These are phyloP conservation scores for Melanogaster broomeanus DNA, from an alignment of 768 basidiomycete species.

Conservation along the genomic window DNA sequence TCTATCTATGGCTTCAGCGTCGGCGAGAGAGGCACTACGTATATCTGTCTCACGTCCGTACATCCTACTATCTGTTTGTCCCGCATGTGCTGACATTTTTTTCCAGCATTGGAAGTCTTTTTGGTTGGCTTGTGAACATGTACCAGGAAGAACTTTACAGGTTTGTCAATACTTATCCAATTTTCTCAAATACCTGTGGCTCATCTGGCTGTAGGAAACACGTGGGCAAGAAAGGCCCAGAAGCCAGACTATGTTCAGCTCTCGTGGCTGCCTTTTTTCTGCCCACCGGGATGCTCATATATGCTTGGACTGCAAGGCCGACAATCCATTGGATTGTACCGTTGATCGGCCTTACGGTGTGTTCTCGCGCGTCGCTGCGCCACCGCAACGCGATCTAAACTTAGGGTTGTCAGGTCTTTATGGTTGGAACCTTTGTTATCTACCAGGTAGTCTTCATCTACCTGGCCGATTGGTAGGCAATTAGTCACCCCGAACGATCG, in stretches of 20 bases:
- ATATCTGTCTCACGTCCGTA: slow-evolving; percentile 55
- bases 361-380: not conserved
- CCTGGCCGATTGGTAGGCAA: slow-evolving; percentile 59
- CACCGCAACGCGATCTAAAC: not conserved
- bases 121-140: slow-evolving; percentile 48
- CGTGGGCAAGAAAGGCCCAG: slow-evolving; percentile 38
- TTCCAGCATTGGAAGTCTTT: slow-evolving; percentile 52
- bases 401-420: slow-evolving; percentile 41
- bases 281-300: slow-evolving; percentile 69
- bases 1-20: slow-evolving; percentile 59
- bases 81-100: not conserved
- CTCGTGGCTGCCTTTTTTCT: slow-evolving; percentile 56
- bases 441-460: slow-evolving; percentile 63
- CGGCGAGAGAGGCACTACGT: slow-evolving; percentile 61
- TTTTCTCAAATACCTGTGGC: not conserved
- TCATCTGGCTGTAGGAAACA: slow-evolving; percentile 27
- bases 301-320: slow-evolving; percentile 64
- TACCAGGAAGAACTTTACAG: slow-evolving; percentile 53
- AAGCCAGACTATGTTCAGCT: slow-evolving; percentile 62
- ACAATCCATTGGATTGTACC: slow-evolving; percentile 59
- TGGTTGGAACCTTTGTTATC: slow-evolving; percentile 52
- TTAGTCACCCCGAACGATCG: not conserved
- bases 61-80: not conserved
- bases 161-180: slow-evolving; percentile 30
- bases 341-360: slow-evolving; percentile 27